Evolutionary conservation across 1,284 basidiomycete genomes (phyloP).

Genomic region (Marasmius tenuissimus): DNA sequence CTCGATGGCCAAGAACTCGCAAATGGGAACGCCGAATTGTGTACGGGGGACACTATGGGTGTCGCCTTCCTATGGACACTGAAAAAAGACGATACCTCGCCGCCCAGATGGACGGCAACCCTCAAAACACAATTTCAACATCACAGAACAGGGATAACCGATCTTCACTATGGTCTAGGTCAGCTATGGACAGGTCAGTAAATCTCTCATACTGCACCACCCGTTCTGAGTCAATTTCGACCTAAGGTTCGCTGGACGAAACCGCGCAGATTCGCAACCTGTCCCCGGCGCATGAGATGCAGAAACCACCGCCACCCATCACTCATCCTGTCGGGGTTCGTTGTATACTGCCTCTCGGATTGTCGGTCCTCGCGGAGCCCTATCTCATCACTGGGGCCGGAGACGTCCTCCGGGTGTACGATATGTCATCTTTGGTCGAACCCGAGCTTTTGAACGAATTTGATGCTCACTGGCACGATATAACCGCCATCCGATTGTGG

Average conservation of each 20-base stretch:
- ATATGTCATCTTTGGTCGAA: constrained; percentile 60
- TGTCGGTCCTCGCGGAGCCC: constrained; percentile 60
- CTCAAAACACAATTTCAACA: constrained; percentile 60
- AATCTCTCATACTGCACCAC: background rate
- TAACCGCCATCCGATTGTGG: constrained; percentile 76
- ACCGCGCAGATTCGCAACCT: constrained; percentile 64
- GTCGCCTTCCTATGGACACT: constrained; percentile 77
- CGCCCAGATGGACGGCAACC: constrained; percentile 53
- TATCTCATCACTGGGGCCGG: constrained; percentile 82
- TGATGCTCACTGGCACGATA: constrained; percentile 87
- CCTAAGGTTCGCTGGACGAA: constrained; percentile 82
- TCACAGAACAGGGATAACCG: constrained; percentile 82
- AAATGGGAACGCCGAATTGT: constrained; percentile 51
- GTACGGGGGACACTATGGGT: constrained; percentile 87
- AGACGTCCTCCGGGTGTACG: constrained; percentile 77
- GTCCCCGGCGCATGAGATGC: constrained; percentile 24
- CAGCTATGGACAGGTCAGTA: constrained; percentile 82
- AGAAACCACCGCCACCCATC: constrained; percentile 50
- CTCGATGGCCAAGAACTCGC: constrained; percentile 51
- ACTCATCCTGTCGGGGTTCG: constrained; percentile 69
- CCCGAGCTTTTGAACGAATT: constrained; percentile 68
- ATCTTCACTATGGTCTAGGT: constrained; percentile 61
- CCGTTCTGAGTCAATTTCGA: constrained; percentile 2
- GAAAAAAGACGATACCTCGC: constrained; percentile 40
- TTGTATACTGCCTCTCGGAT: constrained; percentile 66